Evolutionary conservation across 2,329 filamentous ascomycete genomes (phyloP), one percentile per base, ranked within the genome.

Genomic region (Macroventuria anomochaeta): DNA sequence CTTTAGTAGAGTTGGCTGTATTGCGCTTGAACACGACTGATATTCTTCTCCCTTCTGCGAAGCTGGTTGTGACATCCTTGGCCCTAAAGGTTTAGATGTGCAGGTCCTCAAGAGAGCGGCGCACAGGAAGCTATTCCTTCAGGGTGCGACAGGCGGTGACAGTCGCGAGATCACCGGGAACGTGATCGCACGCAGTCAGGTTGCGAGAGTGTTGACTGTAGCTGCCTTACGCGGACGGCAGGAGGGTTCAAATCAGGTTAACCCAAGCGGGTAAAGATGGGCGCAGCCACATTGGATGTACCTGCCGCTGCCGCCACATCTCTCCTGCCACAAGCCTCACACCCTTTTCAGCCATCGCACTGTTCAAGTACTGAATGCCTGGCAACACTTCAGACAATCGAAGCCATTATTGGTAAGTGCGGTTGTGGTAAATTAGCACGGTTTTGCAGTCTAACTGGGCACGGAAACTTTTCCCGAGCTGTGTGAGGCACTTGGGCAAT

Each of bases 41-140:
- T 46, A 46, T 49, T 41, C 38, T 44, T 43, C 38, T 31, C 25
- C 28, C 33, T 48, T 21, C 18, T 40, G 34, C 44, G n/a, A 23
- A 32, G 10, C 21, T 46, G 44, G 28, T 33, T 28, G 37, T 52
- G 38, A 47, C 46, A 52, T 46, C 20, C 34, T 40, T 29, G 28
- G 38, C 28, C 42, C 34, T 37, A 7, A 12, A 2, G 10, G 26
- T 23, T 37, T 42, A 17, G 15, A 11, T 29, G 41, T 26, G 11
- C 47, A 42, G 26, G n/a, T 32, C 13, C 7, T 25, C 20, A 1
- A 6, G 8, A 15, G 7, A 26, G 33, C 21, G 28, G 20, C 33
- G 13, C 39, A 32, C 3, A 8, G 12, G 23, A 34, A 5, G 20
- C 1, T 8, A 4, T 25, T 10, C 7, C 1, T 1, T 32, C 2